These are phyloP conservation scores for Zymoseptoria pseudotritici DNA, from an alignment of 2,329 filamentous ascomycete genomes.

Conservation along the genomic window DNA sequence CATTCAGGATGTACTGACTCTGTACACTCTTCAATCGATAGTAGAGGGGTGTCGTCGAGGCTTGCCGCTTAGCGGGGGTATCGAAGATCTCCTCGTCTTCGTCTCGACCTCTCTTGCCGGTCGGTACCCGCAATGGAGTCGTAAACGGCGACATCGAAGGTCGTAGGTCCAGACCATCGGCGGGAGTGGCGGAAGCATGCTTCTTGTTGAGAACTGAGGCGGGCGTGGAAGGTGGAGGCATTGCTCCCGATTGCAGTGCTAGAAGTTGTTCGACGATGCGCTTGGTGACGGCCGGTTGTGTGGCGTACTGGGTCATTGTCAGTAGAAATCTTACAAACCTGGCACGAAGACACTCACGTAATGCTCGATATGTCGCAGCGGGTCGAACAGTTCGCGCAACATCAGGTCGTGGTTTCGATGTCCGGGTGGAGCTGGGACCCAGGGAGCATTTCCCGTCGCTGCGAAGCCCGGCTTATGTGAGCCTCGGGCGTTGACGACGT, in stretches of 20 bases:
- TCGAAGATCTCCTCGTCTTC: conserved; percentile 7
- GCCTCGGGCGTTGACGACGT: conserved; percentile 13
- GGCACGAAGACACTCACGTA: conserved; percentile 11
- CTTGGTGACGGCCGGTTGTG: not conserved
- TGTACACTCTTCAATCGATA: conserved; percentile 16
- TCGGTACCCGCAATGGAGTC: conserved; percentile 8
- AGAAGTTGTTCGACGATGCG: conserved; percentile 6
- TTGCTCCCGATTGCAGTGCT: conserved; percentile 6
- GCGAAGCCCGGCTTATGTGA: conserved; percentile 15
- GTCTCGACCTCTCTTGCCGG: conserved; percentile 1
- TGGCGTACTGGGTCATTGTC: conserved; percentile 4
- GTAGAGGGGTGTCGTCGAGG: conserved; percentile 6
- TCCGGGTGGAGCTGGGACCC: conserved; percentile 15
- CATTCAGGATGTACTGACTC: conserved; percentile 14
- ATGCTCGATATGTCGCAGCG: conserved; percentile 17
- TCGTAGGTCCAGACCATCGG: conserved; percentile 11
- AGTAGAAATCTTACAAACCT: not conserved
- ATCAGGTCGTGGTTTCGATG: conserved; percentile 16
- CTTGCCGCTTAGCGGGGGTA: conserved; percentile 8
- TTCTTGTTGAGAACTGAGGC: conserved; percentile 7
- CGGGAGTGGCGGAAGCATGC: conserved; percentile 9
- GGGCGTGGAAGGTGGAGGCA: conserved; percentile 21
- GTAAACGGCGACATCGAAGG: conserved; percentile 10
- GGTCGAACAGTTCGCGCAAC: conserved; percentile 23
- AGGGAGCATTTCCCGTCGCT: conserved; percentile 13